These are phyloP conservation scores for Ceriops tagal DNA, from an alignment of 345 rosid genomes.

Conservation along the genomic window DNA sequence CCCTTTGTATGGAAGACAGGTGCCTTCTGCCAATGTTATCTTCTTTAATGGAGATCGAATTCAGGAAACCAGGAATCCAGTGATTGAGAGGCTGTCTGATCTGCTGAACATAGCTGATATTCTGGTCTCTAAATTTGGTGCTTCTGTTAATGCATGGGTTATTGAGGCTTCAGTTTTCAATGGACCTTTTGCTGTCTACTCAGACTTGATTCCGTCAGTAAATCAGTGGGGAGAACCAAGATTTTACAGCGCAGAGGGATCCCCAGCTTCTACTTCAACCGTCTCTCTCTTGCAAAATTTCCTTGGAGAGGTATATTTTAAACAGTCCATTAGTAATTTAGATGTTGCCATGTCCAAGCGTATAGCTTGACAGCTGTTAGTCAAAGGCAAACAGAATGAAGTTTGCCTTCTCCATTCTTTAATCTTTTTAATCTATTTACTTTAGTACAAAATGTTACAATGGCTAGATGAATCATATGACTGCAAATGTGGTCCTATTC, in stretches of 20 bases:
- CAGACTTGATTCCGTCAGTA: slow-evolving; percentile 62
- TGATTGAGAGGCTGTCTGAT: slow-evolving; percentile 73
- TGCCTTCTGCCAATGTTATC: slow-evolving; percentile 65
- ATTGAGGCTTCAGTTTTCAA: slow-evolving; percentile 61
- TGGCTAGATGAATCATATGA: too few species aligned
- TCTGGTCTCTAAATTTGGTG: slow-evolving; percentile 68
- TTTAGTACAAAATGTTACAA: too few species aligned
- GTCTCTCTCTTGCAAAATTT: slow-evolving; percentile 55
- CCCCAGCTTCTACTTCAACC: slow-evolving; percentile 65
- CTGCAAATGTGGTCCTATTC: too few species aligned
- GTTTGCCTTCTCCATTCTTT: too few species aligned
- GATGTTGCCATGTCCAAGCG: not conserved
- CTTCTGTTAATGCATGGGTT: slow-evolving; percentile 66
- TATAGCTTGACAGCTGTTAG: not conserved
- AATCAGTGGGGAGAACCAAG: slow-evolving; percentile 61
- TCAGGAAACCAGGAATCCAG: slow-evolving; percentile 54
- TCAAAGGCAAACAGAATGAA: not conserved
- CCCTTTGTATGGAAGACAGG: slow-evolving; percentile 28
- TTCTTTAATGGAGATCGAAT: slow-evolving; percentile 77
- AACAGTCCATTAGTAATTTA: not conserved
- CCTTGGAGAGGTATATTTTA: slow-evolving; percentile 46
- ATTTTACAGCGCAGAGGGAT: slow-evolving; percentile 46
- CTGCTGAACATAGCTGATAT: slow-evolving; percentile 53
- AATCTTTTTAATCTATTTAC: too few species aligned
- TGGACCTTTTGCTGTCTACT: slow-evolving; percentile 75